Evolutionary conservation across 805 yeast species (phyloP).

Genomic region (Candida pseudofarinosa): DNA sequence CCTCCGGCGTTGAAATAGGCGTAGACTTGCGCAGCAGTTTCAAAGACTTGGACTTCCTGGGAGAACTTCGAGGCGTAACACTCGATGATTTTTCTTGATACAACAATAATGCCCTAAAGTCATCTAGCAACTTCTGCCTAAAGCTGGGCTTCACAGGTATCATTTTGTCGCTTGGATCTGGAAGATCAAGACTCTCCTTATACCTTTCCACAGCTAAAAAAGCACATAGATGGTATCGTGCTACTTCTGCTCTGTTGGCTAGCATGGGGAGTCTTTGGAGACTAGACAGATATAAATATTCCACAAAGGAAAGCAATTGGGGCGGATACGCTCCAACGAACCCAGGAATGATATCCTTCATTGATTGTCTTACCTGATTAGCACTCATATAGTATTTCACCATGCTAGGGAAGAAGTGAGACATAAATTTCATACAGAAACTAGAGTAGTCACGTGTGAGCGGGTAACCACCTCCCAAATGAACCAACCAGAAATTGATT

Average conservation of each 20-base stretch:
- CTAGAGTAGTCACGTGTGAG: background rate
- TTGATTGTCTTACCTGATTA: slow-evolving; percentile 24
- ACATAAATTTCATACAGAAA: too few species aligned
- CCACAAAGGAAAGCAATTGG: slow-evolving; percentile 36
- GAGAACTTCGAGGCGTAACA: slow-evolving; percentile 17
- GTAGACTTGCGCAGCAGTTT: slow-evolving; percentile 8
- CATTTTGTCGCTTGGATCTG: slow-evolving; percentile 45
- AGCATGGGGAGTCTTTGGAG: slow-evolving; percentile 48
- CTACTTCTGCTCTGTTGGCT: slow-evolving; percentile 54
- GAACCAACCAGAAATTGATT: background rate
- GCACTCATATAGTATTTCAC: too few species aligned
- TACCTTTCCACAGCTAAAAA: slow-evolving; percentile 53
- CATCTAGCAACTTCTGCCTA: slow-evolving; percentile 38
- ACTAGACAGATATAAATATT: slow-evolving; percentile 46
- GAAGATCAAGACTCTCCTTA: slow-evolving; percentile 38
- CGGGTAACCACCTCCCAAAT: background rate
- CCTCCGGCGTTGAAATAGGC: slow-evolving; percentile 10
- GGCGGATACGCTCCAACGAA: slow-evolving; percentile 42
- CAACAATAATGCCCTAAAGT: slow-evolving; percentile 41
- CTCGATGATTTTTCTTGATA: slow-evolving; percentile 19
- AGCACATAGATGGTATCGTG: slow-evolving; percentile 67
- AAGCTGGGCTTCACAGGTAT: slow-evolving; percentile 56
- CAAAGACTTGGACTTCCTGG: slow-evolving; percentile 22
- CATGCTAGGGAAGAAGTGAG: too few species aligned
- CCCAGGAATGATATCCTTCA: slow-evolving; percentile 50